A percentile compares a stretch with the other conserved stretches of the same genome.
phyloP scores from a whole-genome alignment of 495 filamentous ascomycete genomes.

The Hamigera avellanea region DNA sequence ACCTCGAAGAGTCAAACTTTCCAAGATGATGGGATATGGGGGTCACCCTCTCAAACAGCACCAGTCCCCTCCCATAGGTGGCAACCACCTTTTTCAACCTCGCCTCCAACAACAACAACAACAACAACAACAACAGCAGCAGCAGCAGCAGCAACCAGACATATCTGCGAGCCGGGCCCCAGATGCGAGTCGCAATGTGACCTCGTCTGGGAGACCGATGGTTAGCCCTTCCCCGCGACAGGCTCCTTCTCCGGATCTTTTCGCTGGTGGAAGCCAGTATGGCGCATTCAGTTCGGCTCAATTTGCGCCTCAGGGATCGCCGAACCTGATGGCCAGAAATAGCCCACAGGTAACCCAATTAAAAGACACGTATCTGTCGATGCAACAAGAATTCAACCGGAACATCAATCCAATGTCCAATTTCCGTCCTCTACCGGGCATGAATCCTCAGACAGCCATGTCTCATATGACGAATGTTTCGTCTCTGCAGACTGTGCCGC shows the following conservation, averaged over 20 bases:
- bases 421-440: constrained; percentile 16
- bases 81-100: constrained; percentile 14
- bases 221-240: constrained; percentile 20
- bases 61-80: constrained; percentile 1
- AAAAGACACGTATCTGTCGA: constrained; percentile 13
- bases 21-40: constrained; percentile 21
- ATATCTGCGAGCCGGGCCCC: background rate
- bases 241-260: constrained; percentile 19
- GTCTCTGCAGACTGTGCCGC: constrained; percentile 16
- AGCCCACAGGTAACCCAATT: constrained; percentile 20
- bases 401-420: constrained; percentile 25
- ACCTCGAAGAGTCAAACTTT: no score
- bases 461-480: constrained; percentile 19
- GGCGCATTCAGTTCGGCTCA: constrained; percentile 1
- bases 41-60: constrained; percentile 23
- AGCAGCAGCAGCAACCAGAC: background rate
- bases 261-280: constrained; percentile 6
- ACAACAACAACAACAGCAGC: constrained; percentile 12
- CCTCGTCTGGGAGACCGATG: constrained; percentile 10
- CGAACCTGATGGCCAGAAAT: constrained; percentile 22
- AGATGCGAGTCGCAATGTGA: background rate
- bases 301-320: constrained; percentile 23
- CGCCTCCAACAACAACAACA: constrained; percentile 1
- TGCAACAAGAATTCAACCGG: constrained; percentile 22
- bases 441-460: constrained; percentile 20